A percentile compares a stretch with the other conserved stretches of the same genome.
These are phyloP conservation scores for Candida krabiensis DNA, from an alignment of 805 yeast species.

Conservation along the genomic window DNA sequence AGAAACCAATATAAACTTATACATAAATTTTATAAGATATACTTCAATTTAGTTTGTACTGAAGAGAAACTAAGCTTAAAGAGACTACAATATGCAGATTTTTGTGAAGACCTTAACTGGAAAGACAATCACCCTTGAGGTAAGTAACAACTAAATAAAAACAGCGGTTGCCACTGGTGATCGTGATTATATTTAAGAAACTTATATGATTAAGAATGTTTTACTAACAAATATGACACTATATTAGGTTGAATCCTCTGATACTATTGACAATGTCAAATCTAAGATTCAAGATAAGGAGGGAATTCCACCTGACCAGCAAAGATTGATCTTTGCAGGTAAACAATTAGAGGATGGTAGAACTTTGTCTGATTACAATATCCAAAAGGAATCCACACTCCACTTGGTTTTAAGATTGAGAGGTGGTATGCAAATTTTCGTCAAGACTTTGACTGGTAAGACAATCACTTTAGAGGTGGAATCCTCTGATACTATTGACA, in stretches of 20 bases:
- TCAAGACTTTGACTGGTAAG: conserved; percentile 87
- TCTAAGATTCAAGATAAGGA: conserved; percentile 43
- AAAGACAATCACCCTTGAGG: conserved; percentile 82
- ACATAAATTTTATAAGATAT: too few relatives aligned
- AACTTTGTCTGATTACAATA: conserved; percentile 82
- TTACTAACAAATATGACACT: not conserved
- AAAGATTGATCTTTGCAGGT: conserved; percentile 43
- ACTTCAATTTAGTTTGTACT: too few relatives aligned
- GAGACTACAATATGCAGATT: conserved; percentile 45
- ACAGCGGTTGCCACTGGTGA: too few relatives aligned
- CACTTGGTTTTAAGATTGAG: conserved; percentile 38
- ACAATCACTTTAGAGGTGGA: conserved; percentile 67
- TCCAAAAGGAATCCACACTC: conserved; percentile 41
- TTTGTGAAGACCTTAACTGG: conserved; percentile 85
- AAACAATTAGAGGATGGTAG: conserved; percentile 64
- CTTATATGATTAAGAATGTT: too few relatives aligned
- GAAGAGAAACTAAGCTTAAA: not conserved
- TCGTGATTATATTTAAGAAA: too few relatives aligned
- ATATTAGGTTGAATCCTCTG: conserved; percentile 45
- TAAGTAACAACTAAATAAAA: not conserved
- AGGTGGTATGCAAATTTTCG: conserved; percentile 83
- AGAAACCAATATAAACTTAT: too few relatives aligned
- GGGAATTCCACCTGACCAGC: conserved; percentile 45
- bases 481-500: conserved; percentile 46
- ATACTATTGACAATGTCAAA: conserved; percentile 45